These are phyloP conservation scores for Cytospora mali DNA, from an alignment of 2,329 filamentous ascomycete genomes.

Conservation along the genomic window DNA sequence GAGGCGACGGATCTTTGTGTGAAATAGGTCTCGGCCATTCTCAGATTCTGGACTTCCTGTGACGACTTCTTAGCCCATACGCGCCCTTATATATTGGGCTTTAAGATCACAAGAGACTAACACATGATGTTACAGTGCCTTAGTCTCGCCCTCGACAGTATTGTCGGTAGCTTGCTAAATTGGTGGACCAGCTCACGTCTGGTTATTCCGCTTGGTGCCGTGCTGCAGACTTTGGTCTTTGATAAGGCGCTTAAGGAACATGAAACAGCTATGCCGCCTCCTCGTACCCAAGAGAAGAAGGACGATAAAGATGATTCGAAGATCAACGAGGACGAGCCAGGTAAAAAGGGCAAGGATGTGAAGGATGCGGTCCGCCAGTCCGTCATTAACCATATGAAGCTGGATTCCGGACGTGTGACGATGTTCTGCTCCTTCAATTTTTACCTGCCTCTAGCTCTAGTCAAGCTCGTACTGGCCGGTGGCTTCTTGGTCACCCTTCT, in stretches of 20 bases:
- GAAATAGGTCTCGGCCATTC: background rate
- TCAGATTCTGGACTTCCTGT: background rate
- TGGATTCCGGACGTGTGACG: conserved; percentile 36
- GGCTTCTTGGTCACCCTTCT: conserved; percentile 37
- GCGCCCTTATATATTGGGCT: background rate
- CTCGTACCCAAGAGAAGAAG: conserved; percentile 19
- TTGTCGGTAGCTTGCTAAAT: conserved; percentile 36
- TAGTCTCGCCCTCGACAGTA: conserved; percentile 38
- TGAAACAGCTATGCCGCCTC: conserved; percentile 35
- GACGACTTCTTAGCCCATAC: background rate
- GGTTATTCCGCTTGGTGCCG: conserved; percentile 37
- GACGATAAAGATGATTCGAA: conserved; percentile 26
- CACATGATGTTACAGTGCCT: conserved; percentile 21
- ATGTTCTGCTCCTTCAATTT: conserved; percentile 31
- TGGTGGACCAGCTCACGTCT: conserved; percentile 40
- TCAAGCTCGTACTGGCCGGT: conserved; percentile 39
- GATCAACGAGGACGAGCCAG: conserved; percentile 9
- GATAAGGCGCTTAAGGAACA: conserved; percentile 41
- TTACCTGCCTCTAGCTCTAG: conserved; percentile 39
- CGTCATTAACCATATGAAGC: conserved; percentile 42
- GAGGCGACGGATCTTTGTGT: background rate
- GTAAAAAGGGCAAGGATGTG: conserved; percentile 26
- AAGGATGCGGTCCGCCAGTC: conserved; percentile 37
- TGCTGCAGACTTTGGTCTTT: conserved; percentile 41
- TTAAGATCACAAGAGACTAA: background rate